Conservation (phyloP, 768 basidiomycete genomes). For the Mycena filopes region DNA sequence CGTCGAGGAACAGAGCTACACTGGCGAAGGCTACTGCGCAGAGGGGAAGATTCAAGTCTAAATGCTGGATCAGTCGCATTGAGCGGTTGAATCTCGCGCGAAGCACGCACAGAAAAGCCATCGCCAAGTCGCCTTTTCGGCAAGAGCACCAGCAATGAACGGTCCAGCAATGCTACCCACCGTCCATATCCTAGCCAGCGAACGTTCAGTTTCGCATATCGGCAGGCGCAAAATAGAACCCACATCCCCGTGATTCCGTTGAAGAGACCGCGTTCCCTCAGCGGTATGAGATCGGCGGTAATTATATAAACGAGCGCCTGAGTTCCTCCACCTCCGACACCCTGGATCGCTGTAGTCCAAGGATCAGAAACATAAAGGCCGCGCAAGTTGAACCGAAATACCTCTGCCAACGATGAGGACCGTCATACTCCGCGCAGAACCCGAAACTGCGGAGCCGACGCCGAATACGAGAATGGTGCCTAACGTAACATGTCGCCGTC, state of each 20-base stretch:
- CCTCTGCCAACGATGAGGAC: constrained; percentile 11
- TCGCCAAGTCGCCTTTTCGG: constrained; percentile 45
- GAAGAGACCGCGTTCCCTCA: constrained; percentile 50
- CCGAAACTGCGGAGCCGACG: neutral
- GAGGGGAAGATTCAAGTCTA: constrained; percentile 14
- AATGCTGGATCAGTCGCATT: constrained; percentile 28
- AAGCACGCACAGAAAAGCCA: constrained; percentile 48
- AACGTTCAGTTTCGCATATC: too few species aligned
- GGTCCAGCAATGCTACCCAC: constrained; percentile 45
- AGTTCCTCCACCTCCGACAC: constrained; percentile 45
- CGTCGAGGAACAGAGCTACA: neutral
- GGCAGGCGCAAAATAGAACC: neutral
- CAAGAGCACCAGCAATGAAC: constrained; percentile 45
- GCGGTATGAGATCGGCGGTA: constrained; percentile 51
- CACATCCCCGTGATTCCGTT: constrained; percentile 37
- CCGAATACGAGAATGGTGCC: constrained; percentile 27
- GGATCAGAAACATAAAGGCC: too few species aligned
- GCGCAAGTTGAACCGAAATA: neutral
- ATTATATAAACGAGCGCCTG: constrained; percentile 47
- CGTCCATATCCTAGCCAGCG: constrained; percentile 41
- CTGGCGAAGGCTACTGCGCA: neutral
- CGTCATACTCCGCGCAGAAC: neutral
- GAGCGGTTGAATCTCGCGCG: constrained; percentile 13
- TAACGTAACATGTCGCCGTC: neutral
- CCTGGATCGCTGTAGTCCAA: constrained; percentile 39